Evolutionary conservation across 176 grass and related monocot species (phyloP).

Genomic region (maize (Zea mays)): DNA sequence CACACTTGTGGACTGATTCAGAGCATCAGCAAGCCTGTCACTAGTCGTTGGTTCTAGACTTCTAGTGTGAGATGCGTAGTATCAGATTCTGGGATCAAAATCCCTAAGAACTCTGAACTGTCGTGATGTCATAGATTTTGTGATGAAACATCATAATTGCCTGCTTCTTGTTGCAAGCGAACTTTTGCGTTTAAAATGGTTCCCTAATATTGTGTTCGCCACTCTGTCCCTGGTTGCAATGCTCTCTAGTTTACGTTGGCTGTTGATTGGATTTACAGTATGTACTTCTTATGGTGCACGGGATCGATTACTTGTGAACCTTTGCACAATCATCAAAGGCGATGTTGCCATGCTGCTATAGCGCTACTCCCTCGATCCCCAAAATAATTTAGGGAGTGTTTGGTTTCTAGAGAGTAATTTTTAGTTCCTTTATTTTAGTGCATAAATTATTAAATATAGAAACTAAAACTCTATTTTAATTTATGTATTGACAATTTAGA

Average conservation of each 20-base stretch:
- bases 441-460: too few relatives aligned
- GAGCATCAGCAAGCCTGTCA: neutral
- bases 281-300: neutral
- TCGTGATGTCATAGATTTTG: slow-evolving; percentile 36
- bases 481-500: too few relatives aligned
- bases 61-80: slow-evolving; percentile 19
- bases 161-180: neutral
- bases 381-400: too few relatives aligned
- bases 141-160: neutral
- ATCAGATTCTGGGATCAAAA: slow-evolving; percentile 15
- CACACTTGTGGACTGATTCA: slow-evolving; percentile 53
- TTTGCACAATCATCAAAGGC: neutral
- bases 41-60: neutral
- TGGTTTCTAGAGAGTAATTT: too few relatives aligned
- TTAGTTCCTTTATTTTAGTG: too few relatives aligned
- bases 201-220: neutral
- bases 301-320: neutral
- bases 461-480: too few relatives aligned
- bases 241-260: neutral
- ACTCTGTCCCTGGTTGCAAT: neutral
- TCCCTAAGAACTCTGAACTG: neutral
- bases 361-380: too few relatives aligned
- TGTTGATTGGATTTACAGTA: neutral
- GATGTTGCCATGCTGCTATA: neutral
- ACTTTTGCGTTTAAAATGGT: neutral